Evolutionary conservation across 352 stramenopile genomes (phyloP), one percentile per base, ranked within the genome.

Genomic region (Elongisporangium undulatum): DNA sequence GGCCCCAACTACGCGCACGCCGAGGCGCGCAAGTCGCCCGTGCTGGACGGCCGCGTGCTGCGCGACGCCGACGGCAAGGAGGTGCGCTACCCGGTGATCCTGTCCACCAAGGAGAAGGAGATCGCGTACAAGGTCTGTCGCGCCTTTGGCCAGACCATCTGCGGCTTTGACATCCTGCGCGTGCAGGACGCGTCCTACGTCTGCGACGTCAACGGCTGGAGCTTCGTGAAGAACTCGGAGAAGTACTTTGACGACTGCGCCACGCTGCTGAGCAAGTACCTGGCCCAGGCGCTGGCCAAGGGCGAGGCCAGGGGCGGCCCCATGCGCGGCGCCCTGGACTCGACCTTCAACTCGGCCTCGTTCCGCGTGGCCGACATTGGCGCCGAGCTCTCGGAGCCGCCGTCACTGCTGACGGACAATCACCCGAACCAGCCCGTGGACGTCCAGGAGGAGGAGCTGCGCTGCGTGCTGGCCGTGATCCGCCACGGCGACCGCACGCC

Each of bases 201-300:
- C 6, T 99, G 98, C 78, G 98, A 99, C 73, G 98, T 99, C 13
- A 99, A 99, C 76, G 98, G 98, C 23, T 99, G 96, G 93, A 99
- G 92, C 62, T 99, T 99, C 79, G 98, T 99, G 17, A 99, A 99
- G 82, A 99, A 99, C 64, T 99, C 95, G 51, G 87, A 97, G 58
- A 99, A 99, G 77, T 99, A 99, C 70, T 99, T 99, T 70, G 97
- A 99, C 64, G 97, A 99, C 71, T 98, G 94, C 63, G 94, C 94
- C 6, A 87, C 97, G 59, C 84, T 99, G 63, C 69, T 99, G 41
- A 77, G 71, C 20, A 85, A 92, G 61, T 95, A 91, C 58, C 58
- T 95, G 0, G 81, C 87, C 50, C 74, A 85, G 51, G 81, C 80
- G 20, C 64, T 95, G 17, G 66, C 67, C 21, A 67, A 64, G 17